phyloP scores from a whole-genome alignment of 1,139 yeast genomes.

The Saccharomyces pastorianus region DNA sequence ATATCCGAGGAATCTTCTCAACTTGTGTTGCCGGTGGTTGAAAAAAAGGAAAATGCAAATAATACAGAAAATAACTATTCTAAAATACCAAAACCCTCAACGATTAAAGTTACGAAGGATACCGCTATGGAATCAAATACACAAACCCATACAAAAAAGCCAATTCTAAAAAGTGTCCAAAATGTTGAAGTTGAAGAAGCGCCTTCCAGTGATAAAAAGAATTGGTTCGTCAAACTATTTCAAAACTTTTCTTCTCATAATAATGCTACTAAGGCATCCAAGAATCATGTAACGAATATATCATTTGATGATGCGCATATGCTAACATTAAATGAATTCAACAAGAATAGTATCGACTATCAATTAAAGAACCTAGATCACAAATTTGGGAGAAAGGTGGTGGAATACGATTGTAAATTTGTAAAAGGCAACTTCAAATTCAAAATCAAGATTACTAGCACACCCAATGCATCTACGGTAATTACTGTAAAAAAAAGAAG shows the following conservation, averaged over 20 bases:
- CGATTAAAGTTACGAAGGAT: background rate
- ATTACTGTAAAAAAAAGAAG: conserved; percentile 19
- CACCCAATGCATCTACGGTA: conserved; percentile 8
- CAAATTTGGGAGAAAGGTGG: conserved; percentile 15
- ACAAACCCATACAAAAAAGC: background rate
- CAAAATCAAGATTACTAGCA: conserved; percentile 17
- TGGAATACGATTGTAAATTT: conserved; percentile 27
- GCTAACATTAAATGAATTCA: conserved; percentile 23
- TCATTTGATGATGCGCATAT: conserved; percentile 27
- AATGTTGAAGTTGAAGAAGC: background rate
- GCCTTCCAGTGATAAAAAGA: background rate
- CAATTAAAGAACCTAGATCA: conserved; percentile 19
- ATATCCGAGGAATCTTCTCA: background rate
- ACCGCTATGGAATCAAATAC: background rate
- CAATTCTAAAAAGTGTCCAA: background rate
- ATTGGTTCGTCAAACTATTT: background rate
- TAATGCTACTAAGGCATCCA: conserved; percentile 6
- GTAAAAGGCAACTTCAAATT: conserved; percentile 22
- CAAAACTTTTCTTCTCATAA: conserved; percentile 1
- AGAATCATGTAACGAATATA: conserved; percentile 18
- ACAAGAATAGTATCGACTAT: conserved; percentile 23
- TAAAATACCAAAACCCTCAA: background rate
- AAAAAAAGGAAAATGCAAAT: background rate
- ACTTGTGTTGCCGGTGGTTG: background rate
- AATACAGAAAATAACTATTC: background rate